Base-by-base conservation (phyloP, 768 basidiomycete species). In the Inosperma sp. region DNA sequence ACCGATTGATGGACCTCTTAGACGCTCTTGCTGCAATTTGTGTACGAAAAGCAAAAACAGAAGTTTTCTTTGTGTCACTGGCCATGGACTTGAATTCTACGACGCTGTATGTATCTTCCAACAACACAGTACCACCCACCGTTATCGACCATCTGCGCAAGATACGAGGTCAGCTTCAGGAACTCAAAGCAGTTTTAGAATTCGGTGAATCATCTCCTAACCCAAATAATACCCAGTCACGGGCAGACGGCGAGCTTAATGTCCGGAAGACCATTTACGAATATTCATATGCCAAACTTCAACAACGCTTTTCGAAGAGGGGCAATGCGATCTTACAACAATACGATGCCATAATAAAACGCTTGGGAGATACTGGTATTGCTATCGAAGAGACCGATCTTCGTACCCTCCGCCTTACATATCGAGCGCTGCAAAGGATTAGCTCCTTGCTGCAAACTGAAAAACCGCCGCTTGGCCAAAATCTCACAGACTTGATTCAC, bases 1-100 rank as follows among this genome's bases (percentile, higher is more conserved):
- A 41, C 4, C 39, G 9, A 12, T 13, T 45, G 10, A 46, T 46
- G 44, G 44, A 46, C 27, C 39, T 40, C 44, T 46, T 46, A 16
- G 44, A 46, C 19, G 44, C 44, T 16, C 44, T 46, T 31, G 44
- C 44, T 13, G 44, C 44, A 19, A 34, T 46, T 16, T 46, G 44
- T 46, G 31, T 46, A 23, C 44, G 17, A 22, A 46, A 46, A 46
- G 44, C 26, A 31, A 34, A n/a, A n/a, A n/a, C 26, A 12, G 44
- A 46, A 46, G 17, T 27, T 29, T 46, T 31, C 44, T 46, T 46
- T 46, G 44, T 46, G 27, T 46, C 44, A 46, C 31, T 46, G 44
- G 44, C 43, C 43, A 45, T 45, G 43, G 43, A 45, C 27, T 33
- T 27, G 43, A 8, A 45, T 9, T 29, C 43, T 45, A 33, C 43